Conservation (phyloP, 768 basidiomycete species). For the Amanita rimosa region DNA sequence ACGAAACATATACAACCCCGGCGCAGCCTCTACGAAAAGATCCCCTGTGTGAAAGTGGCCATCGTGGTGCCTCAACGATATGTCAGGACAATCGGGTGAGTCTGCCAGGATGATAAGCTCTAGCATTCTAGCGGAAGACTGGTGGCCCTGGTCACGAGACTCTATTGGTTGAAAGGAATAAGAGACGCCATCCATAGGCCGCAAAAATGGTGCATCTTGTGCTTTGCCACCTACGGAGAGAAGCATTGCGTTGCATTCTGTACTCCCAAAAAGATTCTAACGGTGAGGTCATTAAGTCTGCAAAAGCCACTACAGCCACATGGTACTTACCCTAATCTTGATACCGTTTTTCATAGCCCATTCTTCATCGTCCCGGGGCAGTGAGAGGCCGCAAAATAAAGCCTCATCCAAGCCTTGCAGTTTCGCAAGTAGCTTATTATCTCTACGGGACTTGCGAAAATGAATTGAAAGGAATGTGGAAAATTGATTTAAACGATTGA, state of each 20-base stretch:
- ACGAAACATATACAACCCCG: slow-evolving; percentile 51
- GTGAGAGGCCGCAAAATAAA: slow-evolving; percentile 52
- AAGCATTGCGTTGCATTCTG: slow-evolving; percentile 69
- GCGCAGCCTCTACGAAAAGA: slow-evolving; percentile 54
- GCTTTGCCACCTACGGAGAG: slow-evolving; percentile 44
- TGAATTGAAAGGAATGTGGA: slow-evolving; percentile 59
- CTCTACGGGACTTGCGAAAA: slow-evolving; percentile 44
- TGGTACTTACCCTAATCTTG: slow-evolving; percentile 41
- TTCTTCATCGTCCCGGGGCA: slow-evolving; percentile 58
- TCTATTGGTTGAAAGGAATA: slow-evolving; percentile 55
- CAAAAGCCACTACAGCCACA: slow-evolving; percentile 10
- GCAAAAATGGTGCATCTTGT: slow-evolving; percentile 39
- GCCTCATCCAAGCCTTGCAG: slow-evolving; percentile 52
- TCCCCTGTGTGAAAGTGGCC: slow-evolving; percentile 77
- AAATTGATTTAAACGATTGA: slow-evolving; percentile 73
- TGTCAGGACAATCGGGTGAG: slow-evolving; percentile 61
- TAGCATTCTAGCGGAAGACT: slow-evolving; percentile 42
- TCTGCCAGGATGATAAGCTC: slow-evolving; percentile 61
- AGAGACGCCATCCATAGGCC: slow-evolving; percentile 45
- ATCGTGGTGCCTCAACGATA: slow-evolving; percentile 43
- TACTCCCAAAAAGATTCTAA: slow-evolving; percentile 79
- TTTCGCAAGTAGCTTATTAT: slow-evolving; percentile 49
- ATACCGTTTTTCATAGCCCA: slow-evolving; percentile 59
- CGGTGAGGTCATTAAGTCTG: slow-evolving; percentile 9
- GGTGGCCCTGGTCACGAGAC: slow-evolving; percentile 35